Percentiles rank a stretch among this genome's conserved stretches.
These are phyloP conservation scores for Cutaneotrichosporon dermatis DNA, from an alignment of 1,284 basidiomycete species.

Conservation along the genomic window DNA sequence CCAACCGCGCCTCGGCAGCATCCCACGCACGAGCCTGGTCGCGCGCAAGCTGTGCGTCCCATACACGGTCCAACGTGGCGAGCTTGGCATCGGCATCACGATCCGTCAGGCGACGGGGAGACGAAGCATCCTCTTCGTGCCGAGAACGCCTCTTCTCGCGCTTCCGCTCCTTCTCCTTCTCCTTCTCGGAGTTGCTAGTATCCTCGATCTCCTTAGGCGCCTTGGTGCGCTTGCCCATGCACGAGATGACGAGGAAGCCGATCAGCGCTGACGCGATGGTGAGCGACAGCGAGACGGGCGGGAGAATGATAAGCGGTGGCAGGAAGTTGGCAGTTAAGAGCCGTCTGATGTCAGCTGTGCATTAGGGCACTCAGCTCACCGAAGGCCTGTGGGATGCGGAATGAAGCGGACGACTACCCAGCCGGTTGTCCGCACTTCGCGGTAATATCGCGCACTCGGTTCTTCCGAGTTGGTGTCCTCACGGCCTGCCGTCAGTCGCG, in stretches of 20 bases:
- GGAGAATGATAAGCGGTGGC: conserved; percentile 42
- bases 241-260: conserved; percentile 37
- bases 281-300: conserved; percentile 40
- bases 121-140: too few species aligned
- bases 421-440: conserved; percentile 47
- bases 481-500: conserved; percentile 25
- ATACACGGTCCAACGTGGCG: neutral
- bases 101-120: neutral
- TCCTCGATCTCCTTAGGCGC: neutral
- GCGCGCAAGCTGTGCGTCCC: neutral
- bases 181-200: neutral
- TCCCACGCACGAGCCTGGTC: conserved; percentile 2
- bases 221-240: conserved; percentile 4
- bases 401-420: conserved; percentile 47
- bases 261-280: conserved; percentile 39
- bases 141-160: neutral
- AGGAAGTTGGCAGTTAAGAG: conserved; percentile 40
- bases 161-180: neutral
- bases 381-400: conserved; percentile 44
- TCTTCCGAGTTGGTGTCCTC: conserved; percentile 33
- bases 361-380: conserved; percentile 9
- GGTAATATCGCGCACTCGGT: conserved; percentile 11
- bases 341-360: conserved; percentile 15
- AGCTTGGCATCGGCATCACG: neutral
- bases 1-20: neutral